phyloP scores from a whole-genome alignment of 2,329 filamentous ascomycete genomes.

The Aspergillus versicolor region DNA sequence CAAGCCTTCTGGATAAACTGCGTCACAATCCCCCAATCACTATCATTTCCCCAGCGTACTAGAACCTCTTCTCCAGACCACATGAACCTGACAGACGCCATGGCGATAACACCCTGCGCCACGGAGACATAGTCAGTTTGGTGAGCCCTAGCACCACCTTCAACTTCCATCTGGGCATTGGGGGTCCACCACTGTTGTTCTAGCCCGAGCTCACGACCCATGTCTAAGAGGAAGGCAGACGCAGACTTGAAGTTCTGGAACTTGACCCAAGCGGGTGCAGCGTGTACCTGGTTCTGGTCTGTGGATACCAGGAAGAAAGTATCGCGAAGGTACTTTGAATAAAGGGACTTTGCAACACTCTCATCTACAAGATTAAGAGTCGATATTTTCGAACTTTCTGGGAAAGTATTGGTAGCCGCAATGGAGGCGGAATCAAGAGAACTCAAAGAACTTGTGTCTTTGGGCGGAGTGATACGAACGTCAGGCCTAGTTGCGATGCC shows the following conservation, averaged over 20 bases:
- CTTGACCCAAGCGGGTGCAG: slow-evolving; percentile 19
- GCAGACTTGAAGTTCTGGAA: slow-evolving; percentile 15
- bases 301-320: slow-evolving; percentile 20
- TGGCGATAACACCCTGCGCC: slow-evolving; percentile 8
- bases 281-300: slow-evolving; percentile 6
- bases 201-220: slow-evolving; percentile 16
- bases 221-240: slow-evolving; percentile 16
- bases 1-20: slow-evolving; percentile 17
- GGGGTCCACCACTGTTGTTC: slow-evolving; percentile 10
- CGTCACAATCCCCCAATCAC: slow-evolving; percentile 17
- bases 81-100: slow-evolving; percentile 21
- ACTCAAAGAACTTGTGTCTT: neutral
- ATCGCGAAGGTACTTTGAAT: neutral
- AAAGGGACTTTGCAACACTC: neutral
- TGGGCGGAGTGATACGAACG: neutral
- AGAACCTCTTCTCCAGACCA: slow-evolving; percentile 22
- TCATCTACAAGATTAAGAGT: neutral
- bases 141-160: neutral
- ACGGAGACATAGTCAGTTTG: neutral
- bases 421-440: neutral
- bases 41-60: slow-evolving; percentile 18
- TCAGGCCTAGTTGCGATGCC: neutral
- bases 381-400: neutral
- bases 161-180: slow-evolving; percentile 11
- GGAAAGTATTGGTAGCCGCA: neutral